Conservation (phyloP, 495 filamentous ascomycete genomes). For the Aspergillus coremiiformis region DNA sequence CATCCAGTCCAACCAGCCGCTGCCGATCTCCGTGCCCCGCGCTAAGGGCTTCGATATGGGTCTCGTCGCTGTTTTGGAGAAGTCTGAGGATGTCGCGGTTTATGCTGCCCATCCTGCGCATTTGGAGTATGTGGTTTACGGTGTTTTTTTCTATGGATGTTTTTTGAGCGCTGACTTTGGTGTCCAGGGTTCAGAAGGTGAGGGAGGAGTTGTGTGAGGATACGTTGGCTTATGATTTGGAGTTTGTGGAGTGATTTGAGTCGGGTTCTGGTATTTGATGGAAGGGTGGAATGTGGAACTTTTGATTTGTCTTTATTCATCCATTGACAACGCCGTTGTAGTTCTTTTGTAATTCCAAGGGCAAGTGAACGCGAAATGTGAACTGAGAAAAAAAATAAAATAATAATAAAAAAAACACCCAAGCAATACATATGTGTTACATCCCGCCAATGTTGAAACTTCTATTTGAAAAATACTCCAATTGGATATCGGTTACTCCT, state of each 20-base stretch:
- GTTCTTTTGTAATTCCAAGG: not conserved
- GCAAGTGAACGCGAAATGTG: no score
- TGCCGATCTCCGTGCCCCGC: conserved; percentile 33
- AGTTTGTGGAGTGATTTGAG: conserved; percentile 17
- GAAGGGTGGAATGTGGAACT: not conserved
- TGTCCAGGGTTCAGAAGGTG: conserved; percentile 35
- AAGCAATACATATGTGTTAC: not conserved
- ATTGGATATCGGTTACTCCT: conserved; percentile 31
- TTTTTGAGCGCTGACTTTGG: no score
- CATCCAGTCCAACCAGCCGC: conserved; percentile 23
- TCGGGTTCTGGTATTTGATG: not conserved
- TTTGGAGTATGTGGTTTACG: conserved; percentile 26
- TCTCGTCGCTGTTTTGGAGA: conserved; percentile 36
- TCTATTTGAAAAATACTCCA: conserved; percentile 14
- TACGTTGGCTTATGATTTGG: conserved; percentile 40
- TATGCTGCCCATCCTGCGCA: conserved; percentile 37
- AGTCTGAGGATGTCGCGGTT: conserved; percentile 25
- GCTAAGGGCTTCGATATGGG: conserved; percentile 40
- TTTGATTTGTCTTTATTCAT: not conserved
- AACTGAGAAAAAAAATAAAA: not conserved
- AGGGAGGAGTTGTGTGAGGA: conserved; percentile 40
- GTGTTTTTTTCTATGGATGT: not conserved
- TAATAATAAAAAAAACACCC: not conserved
- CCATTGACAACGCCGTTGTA: conserved; percentile 2
- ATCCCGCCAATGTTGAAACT: not conserved